Conservation (phyloP, 495 filamentous ascomycete genomes). For the Tuber microsphaerosporum region DNA sequence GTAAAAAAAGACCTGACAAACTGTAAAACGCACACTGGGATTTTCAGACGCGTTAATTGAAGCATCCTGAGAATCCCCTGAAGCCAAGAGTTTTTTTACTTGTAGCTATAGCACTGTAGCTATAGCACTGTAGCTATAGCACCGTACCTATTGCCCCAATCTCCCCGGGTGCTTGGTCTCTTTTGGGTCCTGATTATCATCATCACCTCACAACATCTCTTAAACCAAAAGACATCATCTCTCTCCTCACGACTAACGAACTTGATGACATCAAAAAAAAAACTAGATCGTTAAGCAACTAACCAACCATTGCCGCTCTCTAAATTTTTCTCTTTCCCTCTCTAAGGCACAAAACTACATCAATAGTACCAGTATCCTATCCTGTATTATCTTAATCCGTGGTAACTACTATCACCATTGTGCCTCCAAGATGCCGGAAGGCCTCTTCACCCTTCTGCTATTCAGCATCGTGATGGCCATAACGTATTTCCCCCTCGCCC, state of each 20-base stretch:
- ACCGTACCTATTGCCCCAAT: neutral
- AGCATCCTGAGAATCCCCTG: neutral
- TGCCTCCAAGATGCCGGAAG: slow-evolving; percentile 48
- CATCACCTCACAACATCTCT: neutral
- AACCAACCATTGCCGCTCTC: neutral
- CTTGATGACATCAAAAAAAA: neutral
- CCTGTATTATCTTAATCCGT: neutral
- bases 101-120: neutral
- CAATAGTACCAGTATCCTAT: neutral
- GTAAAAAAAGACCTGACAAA: neutral
- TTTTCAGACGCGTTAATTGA: neutral
- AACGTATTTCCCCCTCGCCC: slow-evolving; percentile 56
- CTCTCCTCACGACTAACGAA: neutral
- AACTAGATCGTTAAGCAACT: neutral
- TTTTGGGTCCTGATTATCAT: neutral
- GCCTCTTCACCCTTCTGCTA: slow-evolving; percentile 75
- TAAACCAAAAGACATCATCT: neutral
- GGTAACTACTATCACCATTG: neutral
- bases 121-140: too few relatives aligned
- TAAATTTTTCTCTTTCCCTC: neutral
- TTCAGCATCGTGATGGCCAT: slow-evolving; percentile 88
- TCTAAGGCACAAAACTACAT: neutral
- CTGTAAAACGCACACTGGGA: neutral
- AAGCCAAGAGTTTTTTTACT: slow-evolving; percentile 2
- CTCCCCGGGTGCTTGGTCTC: neutral